phyloP scores from a whole-genome alignment of 1,284 basidiomycete genomes.

The Megacollybia platyphylla region DNA sequence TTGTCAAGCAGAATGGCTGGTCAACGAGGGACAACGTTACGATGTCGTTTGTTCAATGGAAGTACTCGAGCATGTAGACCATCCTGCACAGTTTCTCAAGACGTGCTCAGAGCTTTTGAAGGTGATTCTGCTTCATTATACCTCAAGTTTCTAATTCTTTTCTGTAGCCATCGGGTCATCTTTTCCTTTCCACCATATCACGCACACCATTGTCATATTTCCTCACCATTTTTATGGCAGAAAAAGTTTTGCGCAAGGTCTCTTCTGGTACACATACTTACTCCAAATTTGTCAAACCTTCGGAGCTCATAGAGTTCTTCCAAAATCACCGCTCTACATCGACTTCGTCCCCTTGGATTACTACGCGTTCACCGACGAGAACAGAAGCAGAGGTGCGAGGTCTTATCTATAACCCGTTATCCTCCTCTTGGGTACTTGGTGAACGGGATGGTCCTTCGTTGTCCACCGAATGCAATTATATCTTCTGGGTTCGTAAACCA shows the following conservation, averaged over 20 bases:
- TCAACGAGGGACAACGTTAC: slow-evolving; percentile 51
- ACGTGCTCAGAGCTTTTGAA: slow-evolving; percentile 79
- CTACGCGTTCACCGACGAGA: slow-evolving; percentile 31
- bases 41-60: slow-evolving; percentile 98
- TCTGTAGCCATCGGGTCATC: slow-evolving; percentile 81
- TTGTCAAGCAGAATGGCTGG: slow-evolving; percentile 66
- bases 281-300: slow-evolving; percentile 82
- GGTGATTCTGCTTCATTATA: slow-evolving; percentile 26
- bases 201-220: slow-evolving; percentile 86
- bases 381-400: slow-evolving; percentile 74
- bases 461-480: slow-evolving; percentile 62
- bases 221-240: slow-evolving; percentile 85
- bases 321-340: slow-evolving; percentile 35
- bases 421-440: slow-evolving; percentile 60
- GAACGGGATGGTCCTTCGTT: slow-evolving; percentile 32
- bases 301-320: slow-evolving; percentile 84
- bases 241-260: slow-evolving; percentile 76
- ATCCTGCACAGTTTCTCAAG: slow-evolving; percentile 75
- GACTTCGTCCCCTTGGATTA: slow-evolving; percentile 21
- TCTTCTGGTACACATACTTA: slow-evolving; percentile 88
- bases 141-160: neutral
- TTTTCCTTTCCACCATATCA: slow-evolving; percentile 94
- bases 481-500: slow-evolving; percentile 73
- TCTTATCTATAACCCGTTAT: slow-evolving; percentile 72
- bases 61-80: slow-evolving; percentile 94